Conservation (phyloP, 2,329 filamentous ascomycete genomes). For the Ophiocordyceps camponoti-leonardi region DNA sequence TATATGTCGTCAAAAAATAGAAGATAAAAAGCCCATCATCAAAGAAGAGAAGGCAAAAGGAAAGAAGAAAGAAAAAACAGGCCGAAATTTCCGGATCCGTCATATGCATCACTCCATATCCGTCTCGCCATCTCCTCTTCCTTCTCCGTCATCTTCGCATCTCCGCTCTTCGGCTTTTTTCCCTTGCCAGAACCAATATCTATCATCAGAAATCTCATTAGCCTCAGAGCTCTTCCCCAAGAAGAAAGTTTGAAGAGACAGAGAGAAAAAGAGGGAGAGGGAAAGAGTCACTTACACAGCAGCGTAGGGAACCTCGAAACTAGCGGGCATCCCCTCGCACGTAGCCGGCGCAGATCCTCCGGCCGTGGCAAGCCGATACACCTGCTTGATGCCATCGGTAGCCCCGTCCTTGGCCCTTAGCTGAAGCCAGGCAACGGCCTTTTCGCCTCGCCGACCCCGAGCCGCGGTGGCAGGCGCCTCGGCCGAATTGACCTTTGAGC, state of each 20-base stretch:
- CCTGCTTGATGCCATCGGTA: constrained; percentile 50
- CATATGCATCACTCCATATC: neutral
- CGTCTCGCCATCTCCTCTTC: neutral
- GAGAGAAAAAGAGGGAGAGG: no score
- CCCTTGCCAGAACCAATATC: constrained; percentile 21
- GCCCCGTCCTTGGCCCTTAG: constrained; percentile 35
- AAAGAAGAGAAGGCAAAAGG: neutral
- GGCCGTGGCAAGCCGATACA: constrained; percentile 73
- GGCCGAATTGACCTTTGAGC: constrained; percentile 42
- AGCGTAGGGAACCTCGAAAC: constrained; percentile 64
- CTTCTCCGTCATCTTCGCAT: neutral
- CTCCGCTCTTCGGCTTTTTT: neutral
- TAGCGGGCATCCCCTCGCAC: constrained; percentile 45
- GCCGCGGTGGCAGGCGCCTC: constrained; percentile 45
- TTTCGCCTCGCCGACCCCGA: constrained; percentile 42
- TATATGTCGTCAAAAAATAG: no score
- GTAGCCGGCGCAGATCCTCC: constrained; percentile 61
- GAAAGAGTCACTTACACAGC: constrained; percentile 52
- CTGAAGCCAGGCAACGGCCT: constrained; percentile 68
- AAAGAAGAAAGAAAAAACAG: neutral
- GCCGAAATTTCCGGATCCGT: no score
- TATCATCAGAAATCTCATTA: constrained; percentile 3
- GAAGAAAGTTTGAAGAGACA: no score
- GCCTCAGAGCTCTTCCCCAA: neutral
- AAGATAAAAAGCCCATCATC: neutral